Base-by-base conservation (phyloP, 164 flowering plant species). In the Kalanchoe fedtschenkoi region DNA sequence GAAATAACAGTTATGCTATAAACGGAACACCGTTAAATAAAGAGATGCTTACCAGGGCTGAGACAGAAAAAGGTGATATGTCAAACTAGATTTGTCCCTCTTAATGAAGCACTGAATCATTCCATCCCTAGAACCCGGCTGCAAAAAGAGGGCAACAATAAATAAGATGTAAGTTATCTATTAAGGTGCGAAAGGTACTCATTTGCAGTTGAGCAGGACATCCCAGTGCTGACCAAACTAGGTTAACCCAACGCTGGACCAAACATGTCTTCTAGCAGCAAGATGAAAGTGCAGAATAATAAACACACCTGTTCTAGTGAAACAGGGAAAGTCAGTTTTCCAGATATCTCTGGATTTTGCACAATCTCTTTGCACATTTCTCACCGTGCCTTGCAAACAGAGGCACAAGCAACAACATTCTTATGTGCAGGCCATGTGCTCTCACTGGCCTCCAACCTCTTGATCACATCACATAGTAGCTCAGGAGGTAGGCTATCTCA, bases 381-480 rank as follows among this genome's bases (percentile, higher is more conserved):
- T 17, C 61, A 24, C 61, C 61, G 34, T 34, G 61, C 5, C 61
- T 24, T 58, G 61, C 61, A 58, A 58, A 58, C 61, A n/a, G 61
- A 19, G 15, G 61, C 61, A 58, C 61, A 58, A 17, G 61, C 38
- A 13, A 58, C 61, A 9, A 58, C 61, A 58, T 58, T 34, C 41
- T 58, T 58, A 19, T 41, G 61, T 19, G 61, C 38, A 33, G 61
- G 61, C 61, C 61, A 58, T 2, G 5, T 58, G 34, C 61, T 58
- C 41, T 58, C 61, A 58, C 61, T 58, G 61, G 61, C 42, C 28
- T 58, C 61, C 41, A 58, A n/a, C 24, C 61, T 58, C 61, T 58
- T 58, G 28, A 58, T 58, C 19, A 58, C 28, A 58, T 58, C 61
- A 34, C 42, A 22, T 34, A 58, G 61, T 37, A 58, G 42, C 61